These are phyloP conservation scores for Claviceps maximensis DNA, from an alignment of 2,329 filamentous ascomycete genomes.

Conservation along the genomic window DNA sequence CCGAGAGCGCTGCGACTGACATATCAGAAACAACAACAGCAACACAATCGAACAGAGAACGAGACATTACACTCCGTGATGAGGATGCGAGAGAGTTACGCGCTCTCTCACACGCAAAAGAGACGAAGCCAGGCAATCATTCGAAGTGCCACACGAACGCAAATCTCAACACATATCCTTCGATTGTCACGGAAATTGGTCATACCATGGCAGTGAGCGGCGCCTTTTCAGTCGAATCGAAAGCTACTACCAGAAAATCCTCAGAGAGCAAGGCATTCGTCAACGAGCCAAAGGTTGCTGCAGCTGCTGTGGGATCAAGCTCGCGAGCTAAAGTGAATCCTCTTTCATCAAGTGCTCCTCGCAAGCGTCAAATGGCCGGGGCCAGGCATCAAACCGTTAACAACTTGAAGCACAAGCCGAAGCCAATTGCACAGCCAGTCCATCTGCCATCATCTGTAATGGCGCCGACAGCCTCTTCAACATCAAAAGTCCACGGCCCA, in stretches of 20 bases:
- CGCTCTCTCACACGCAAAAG: not conserved
- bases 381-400: slow-evolving; percentile 23
- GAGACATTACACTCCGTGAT: not conserved
- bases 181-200: not conserved
- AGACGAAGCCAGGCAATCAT: not conserved
- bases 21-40: not conserved
- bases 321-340: slow-evolving; percentile 14
- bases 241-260: not conserved
- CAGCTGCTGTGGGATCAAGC: slow-evolving; percentile 2
- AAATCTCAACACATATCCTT: not conserved
- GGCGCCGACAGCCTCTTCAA: slow-evolving; percentile 57
- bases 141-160: not conserved
- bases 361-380: slow-evolving; percentile 31
- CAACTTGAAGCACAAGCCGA: slow-evolving; percentile 46
- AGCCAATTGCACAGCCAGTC: slow-evolving; percentile 56
- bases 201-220: not conserved
- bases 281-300: slow-evolving; percentile 4
- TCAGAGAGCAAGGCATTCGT: not conserved
- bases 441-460: slow-evolving; percentile 54
- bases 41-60: not conserved
- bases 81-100: not conserved
- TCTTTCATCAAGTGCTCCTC: slow-evolving; percentile 20
- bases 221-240: not conserved
- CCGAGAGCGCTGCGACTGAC: not conserved
- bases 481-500: slow-evolving; percentile 37